Conservation (phyloP, 106 monocot genomes). For the Dendrobium chrysotoxum region DNA sequence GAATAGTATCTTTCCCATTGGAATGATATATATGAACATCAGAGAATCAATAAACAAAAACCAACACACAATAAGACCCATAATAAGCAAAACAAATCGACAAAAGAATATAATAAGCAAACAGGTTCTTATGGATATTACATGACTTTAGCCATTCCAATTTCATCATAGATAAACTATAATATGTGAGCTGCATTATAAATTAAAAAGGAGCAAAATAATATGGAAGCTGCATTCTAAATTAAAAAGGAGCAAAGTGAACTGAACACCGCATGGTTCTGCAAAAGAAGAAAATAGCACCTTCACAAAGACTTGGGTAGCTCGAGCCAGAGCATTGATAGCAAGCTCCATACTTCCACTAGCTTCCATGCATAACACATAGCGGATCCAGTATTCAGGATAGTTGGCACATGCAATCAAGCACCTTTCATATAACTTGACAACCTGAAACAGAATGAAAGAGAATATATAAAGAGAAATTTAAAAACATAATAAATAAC, state of each 20-base stretch:
- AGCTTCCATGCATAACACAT: slow-evolving; percentile 83
- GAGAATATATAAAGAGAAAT: slow-evolving; percentile 12
- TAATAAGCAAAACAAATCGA: not conserved
- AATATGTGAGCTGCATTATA: not conserved
- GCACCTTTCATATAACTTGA: slow-evolving; percentile 95
- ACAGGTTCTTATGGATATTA: not conserved
- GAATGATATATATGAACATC: not conserved
- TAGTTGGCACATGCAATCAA: slow-evolving; percentile 98
- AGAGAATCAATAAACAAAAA: not conserved
- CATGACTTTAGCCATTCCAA: not conserved
- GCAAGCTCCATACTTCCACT: slow-evolving; percentile 93
- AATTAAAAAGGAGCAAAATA: not conserved
- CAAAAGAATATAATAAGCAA: not conserved
- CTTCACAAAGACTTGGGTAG: slow-evolving; percentile 99
- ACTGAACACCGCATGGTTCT: not conserved
- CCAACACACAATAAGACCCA: not conserved
- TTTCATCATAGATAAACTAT: not conserved
- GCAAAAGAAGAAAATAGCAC: slow-evolving; percentile 20
- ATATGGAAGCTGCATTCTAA: not conserved
- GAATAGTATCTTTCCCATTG: not conserved
- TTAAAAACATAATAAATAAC: slow-evolving; percentile 6
- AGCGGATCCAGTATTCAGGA: slow-evolving; percentile 93
- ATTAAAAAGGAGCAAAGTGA: not conserved
- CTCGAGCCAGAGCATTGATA: slow-evolving; percentile 93
- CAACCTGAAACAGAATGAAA: slow-evolving; percentile 59